Base-by-base conservation (phyloP, 1,284 basidiomycete genomes). In the Ustilago loliicola region DNA sequence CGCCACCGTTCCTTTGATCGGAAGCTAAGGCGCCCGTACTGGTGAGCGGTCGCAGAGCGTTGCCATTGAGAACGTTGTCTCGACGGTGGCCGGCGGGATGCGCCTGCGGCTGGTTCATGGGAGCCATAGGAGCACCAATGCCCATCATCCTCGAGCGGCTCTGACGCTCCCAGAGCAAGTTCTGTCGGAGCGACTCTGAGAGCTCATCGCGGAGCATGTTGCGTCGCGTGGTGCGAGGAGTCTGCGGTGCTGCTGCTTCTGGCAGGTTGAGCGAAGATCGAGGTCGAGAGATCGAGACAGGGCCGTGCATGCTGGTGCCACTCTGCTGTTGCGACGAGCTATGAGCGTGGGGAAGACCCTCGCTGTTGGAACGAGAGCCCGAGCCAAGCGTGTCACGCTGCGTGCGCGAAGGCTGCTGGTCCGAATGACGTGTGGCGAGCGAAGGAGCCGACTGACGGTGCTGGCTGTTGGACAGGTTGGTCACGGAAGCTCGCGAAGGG, bases 141-240 rank as follows among this genome's bases (percentile, higher is more conserved):
- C 85, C 85, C 56, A 86, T 71, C 70, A 85, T 80, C 19, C 85
- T 61, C 27, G 81, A 78, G 13, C 85, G 75, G 38, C 77, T 84
- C 63, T 86, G 84, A 11, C 94, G 90, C 83, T 94, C 93, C 94
- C 94, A 95, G 6, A 96, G 87, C 77, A 96, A 83, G 80, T 95
- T 93, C 56, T 92, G 88, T 23, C 94, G 89, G 69, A 96, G 87
- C 72, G 91, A 93, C 87, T 96, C 94, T 53, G 93, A 93, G 83
- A 96, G 88, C 87, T 96, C 94, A 25, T 91, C 92, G 66, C 91
- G 89, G 57, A 96, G 89, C 93, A 96, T 95, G 80, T 91, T 90
- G 55, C 93, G 89, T 5, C 94, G 90, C 19, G 93, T 95, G 40
- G 94, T 94, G 32, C 92, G 90, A 0, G 94, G 94, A 1, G 94